A percentile compares a stretch with the other conserved stretches of the same genome.
These are phyloP conservation scores for Trypanosoma conorhini DNA, from an alignment of 208 protist species.

Conservation along the genomic window DNA sequence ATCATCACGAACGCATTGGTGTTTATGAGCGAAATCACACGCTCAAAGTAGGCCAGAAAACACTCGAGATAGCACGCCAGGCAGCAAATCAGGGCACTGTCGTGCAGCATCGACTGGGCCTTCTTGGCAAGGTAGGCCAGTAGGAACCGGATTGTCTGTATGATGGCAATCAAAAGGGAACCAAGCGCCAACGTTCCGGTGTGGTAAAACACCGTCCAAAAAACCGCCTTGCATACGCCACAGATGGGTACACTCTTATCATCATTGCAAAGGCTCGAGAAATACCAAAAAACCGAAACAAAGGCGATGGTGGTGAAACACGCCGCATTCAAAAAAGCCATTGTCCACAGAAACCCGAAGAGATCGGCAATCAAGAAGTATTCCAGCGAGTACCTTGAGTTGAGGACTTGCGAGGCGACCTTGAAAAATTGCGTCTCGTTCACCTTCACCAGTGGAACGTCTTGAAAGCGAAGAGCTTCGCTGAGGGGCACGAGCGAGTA, in stretches of 20 bases:
- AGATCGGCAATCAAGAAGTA: constrained; percentile 54
- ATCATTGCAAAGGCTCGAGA: constrained; percentile 36
- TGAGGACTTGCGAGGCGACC: not conserved
- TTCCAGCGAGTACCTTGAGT: constrained; percentile 10
- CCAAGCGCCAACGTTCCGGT: constrained; percentile 83
- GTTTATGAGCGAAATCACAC: constrained; percentile 83
- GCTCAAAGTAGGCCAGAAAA: constrained; percentile 69
- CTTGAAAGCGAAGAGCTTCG: not conserved
- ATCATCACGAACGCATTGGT: constrained; percentile 92
- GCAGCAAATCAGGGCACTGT: constrained; percentile 29
- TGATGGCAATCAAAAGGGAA: constrained; percentile 80
- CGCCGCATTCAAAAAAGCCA: constrained; percentile 53
- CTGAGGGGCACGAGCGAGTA: constrained; percentile 12
- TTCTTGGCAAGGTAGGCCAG: constrained; percentile 46
- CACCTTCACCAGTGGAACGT: not conserved
- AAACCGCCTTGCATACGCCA: constrained; percentile 28
- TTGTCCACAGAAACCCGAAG: constrained; percentile 75
- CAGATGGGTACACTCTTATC: constrained; percentile 28
- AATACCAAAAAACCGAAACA: constrained; percentile 79
- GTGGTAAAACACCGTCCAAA: constrained; percentile 68
- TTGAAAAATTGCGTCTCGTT: constrained; percentile 13
- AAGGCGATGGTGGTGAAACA: constrained; percentile 62
- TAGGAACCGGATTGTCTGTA: constrained; percentile 68
- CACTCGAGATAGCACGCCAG: constrained; percentile 52
- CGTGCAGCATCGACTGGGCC: constrained; percentile 1